These are phyloP conservation scores for Luffa aegyptiaca DNA, from an alignment of 306 rosid species.

Conservation along the genomic window DNA sequence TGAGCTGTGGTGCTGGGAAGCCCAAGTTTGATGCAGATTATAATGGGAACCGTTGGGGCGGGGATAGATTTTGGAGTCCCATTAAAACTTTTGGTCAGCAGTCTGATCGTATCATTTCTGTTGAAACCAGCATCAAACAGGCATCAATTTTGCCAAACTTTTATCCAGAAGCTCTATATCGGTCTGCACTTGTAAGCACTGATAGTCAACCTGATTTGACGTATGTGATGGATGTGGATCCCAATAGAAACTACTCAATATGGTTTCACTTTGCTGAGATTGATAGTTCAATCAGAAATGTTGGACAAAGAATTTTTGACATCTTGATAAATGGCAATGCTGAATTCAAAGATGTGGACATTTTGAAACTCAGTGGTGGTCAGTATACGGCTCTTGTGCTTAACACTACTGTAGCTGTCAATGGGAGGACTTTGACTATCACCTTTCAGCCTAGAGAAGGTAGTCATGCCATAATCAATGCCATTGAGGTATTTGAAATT, in stretches of 20 bases:
- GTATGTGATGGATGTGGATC: slow-evolving; percentile 67
- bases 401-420: slow-evolving; percentile 54
- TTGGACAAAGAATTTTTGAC: slow-evolving; percentile 74
- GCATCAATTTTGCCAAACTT: slow-evolving; percentile 68
- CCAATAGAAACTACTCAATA: slow-evolving; percentile 83
- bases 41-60: slow-evolving; percentile 57
- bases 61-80: slow-evolving; percentile 79
- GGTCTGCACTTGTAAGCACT: slow-evolving; percentile 55
- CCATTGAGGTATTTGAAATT: slow-evolving; percentile 79
- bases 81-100: slow-evolving; percentile 40
- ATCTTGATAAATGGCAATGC: slow-evolving; percentile 56
- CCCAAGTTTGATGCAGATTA: slow-evolving; percentile 65
- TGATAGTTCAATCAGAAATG: slow-evolving; percentile 37
- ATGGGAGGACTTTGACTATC: slow-evolving; percentile 70
- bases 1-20: slow-evolving; percentile 72
- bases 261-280: slow-evolving; percentile 96
- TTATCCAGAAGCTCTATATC: slow-evolving; percentile 81
- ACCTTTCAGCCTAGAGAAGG: slow-evolving; percentile 51
- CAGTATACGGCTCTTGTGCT: slow-evolving; percentile 72
- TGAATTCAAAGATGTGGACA: slow-evolving; percentile 44
- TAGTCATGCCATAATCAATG: slow-evolving; percentile 58
- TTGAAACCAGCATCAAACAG: slow-evolving; percentile 50
- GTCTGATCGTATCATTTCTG: slow-evolving; percentile 52
- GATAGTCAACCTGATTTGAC: slow-evolving; percentile 58
- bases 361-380: slow-evolving; percentile 62